Evolutionary conservation across 768 basidiomycete species (phyloP).

Genomic region (Boletus tomentosulus): DNA sequence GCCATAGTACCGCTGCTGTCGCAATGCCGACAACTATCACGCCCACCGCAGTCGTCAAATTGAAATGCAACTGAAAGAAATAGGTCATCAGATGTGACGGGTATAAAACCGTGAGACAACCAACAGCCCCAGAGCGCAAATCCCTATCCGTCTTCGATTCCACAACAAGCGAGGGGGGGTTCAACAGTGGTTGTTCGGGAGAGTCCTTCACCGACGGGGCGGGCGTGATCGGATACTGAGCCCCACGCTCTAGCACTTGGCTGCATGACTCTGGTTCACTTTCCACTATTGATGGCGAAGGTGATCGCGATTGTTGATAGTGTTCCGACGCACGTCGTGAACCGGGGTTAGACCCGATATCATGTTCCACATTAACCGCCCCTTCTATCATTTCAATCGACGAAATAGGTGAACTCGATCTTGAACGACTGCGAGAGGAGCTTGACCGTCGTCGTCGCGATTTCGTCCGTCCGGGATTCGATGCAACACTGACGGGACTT

Average conservation of each 20-base stretch:
- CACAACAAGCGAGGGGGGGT: constrained; percentile 9
- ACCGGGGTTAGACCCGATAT: constrained; percentile 13
- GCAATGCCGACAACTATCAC: constrained; percentile 64
- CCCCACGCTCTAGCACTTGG: constrained; percentile 13
- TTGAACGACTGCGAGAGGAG: constrained; percentile 37
- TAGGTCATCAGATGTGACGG: constrained; percentile 14
- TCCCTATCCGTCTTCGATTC: constrained; percentile 16
- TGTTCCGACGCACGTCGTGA: constrained; percentile 25
- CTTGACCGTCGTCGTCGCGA: too few species aligned
- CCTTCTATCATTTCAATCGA: constrained; percentile 34
- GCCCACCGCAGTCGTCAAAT: constrained; percentile 52
- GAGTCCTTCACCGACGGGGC: constrained; percentile 30
- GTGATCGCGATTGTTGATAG: constrained; percentile 25
- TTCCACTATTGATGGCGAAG: constrained; percentile 28
- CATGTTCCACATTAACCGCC: constrained; percentile 15
- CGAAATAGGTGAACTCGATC: constrained; percentile 33
- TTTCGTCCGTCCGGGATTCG: constrained; percentile 53
- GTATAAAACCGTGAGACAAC: constrained; percentile 21
- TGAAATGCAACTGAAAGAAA: constrained; percentile 28
- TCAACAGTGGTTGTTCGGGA: too few species aligned
- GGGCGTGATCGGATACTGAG: constrained; percentile 30
- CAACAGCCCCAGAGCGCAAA: constrained; percentile 25
- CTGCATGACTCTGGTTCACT: constrained; percentile 27
- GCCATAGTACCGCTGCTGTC: constrained; percentile 71
- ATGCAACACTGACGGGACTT: constrained; percentile 66